phyloP scores from a whole-genome alignment of 129 eudicot species.

The Flaveria robusta region DNA sequence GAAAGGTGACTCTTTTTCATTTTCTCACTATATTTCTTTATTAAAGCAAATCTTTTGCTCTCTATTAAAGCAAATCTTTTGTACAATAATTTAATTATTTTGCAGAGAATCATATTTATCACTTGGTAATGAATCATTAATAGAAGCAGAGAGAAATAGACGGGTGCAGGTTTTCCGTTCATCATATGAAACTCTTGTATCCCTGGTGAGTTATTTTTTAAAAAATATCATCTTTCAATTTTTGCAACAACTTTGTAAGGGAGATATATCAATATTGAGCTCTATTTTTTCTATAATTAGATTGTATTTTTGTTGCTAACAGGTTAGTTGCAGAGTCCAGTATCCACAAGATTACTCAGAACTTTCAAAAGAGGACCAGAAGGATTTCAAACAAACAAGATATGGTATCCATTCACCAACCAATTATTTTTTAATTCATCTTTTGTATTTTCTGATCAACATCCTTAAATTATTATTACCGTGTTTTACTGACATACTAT shows the following conservation, averaged over 20 bases:
- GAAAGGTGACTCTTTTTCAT: slow-evolving; percentile 55
- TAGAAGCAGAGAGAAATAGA: slow-evolving; percentile 79
- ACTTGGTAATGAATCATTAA: slow-evolving; percentile 59
- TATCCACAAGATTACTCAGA: slow-evolving; percentile 82
- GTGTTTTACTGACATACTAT: slow-evolving; percentile 22
- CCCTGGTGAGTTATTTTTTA: slow-evolving; percentile 61
- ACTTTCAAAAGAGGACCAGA: slow-evolving; percentile 92
- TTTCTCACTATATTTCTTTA: slow-evolving; percentile 3
- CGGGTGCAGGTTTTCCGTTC: slow-evolving; percentile 72
- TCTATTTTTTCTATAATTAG: background rate
- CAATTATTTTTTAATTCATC: background rate
- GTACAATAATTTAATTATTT: slow-evolving; percentile 28
- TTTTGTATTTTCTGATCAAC: background rate
- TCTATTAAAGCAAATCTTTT: slow-evolving; percentile 19
- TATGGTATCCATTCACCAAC: slow-evolving; percentile 54
- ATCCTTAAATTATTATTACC: slow-evolving; percentile 7
- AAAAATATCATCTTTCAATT: background rate
- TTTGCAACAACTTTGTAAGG: background rate
- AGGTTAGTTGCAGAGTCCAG: slow-evolving; percentile 90
- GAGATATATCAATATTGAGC: background rate
- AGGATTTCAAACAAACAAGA: slow-evolving; percentile 93
- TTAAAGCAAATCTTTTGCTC: slow-evolving; percentile 21
- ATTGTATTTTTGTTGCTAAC: slow-evolving; percentile 32
- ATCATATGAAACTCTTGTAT: slow-evolving; percentile 90
- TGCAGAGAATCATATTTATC: slow-evolving; percentile 67